Conservation (phyloP, 129 eudicot genomes). For the Rutidosis leptorrhynchoides region DNA sequence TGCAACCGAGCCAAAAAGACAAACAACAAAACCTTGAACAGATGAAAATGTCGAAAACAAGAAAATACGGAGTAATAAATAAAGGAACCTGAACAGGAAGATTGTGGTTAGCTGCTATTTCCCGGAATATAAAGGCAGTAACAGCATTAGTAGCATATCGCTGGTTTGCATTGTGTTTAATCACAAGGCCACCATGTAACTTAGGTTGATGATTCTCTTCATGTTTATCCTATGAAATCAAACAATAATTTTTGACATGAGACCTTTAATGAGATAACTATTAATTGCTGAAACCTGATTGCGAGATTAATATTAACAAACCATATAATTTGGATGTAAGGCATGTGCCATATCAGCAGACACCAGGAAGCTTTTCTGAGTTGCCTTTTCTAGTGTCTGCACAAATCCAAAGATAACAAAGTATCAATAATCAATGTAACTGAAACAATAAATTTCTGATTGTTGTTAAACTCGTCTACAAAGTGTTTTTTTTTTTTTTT, state of each 20-base stretch:
- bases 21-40: not conserved
- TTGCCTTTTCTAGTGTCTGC: constrained; percentile 67
- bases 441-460: not conserved
- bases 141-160: constrained; percentile 95
- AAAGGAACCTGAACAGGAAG: constrained; percentile 80
- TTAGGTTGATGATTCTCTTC: constrained; percentile 99
- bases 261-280: not conserved
- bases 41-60: not conserved
- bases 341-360: constrained; percentile 99
- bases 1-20: not conserved
- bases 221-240: constrained; percentile 76
- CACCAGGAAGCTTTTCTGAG: constrained; percentile 82
- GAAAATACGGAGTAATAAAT: not conserved
- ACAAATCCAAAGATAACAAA: constrained; percentile 5
- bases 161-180: constrained; percentile 95
- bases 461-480: not conserved
- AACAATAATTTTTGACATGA: constrained; percentile 1
- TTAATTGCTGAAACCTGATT: not conserved
- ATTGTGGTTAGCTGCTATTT: constrained; percentile 77
- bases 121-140: constrained; percentile 84
- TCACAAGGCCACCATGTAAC: constrained; percentile 89
- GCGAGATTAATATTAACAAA: constrained; percentile 27
- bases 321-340: constrained; percentile 95
- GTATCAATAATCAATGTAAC: constrained; percentile 18
- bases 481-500: not conserved